phyloP scores from a whole-genome alignment of 495 filamentous ascomycete species.

The Neurospora sp. region DNA sequence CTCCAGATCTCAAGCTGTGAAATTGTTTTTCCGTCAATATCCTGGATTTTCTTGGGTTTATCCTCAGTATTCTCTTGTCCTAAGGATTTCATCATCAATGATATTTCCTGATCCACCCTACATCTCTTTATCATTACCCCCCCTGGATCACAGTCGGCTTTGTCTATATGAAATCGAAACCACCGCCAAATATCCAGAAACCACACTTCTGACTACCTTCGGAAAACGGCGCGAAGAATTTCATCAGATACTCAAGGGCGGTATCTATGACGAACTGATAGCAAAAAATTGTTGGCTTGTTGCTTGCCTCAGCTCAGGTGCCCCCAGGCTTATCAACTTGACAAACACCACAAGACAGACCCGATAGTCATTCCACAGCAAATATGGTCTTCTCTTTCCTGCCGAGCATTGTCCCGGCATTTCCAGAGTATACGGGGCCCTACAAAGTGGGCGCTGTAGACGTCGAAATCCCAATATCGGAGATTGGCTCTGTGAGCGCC shows the following conservation, averaged over 20 bases:
- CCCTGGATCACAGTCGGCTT: not conserved
- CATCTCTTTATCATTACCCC: not conserved
- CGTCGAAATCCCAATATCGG: slow-evolving; percentile 57
- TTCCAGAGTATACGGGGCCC: slow-evolving; percentile 60
- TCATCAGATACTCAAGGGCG: not conserved
- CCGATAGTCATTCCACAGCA: not conserved
- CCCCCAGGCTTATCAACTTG: not conserved
- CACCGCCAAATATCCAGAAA: not conserved
- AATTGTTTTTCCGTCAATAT: not conserved
- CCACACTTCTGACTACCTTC: not conserved
- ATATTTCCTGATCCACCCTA: not conserved
- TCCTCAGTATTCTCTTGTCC: not conserved
- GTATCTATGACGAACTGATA: not conserved
- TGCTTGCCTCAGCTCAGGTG: not conserved
- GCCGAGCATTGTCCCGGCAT: slow-evolving; percentile 41
- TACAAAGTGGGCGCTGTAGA: slow-evolving; percentile 66
- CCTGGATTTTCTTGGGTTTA: not conserved
- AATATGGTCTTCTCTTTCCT: slow-evolving; percentile 12
- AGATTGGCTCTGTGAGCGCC: slow-evolving; percentile 42
- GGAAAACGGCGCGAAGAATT: not conserved
- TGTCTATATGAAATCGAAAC: not conserved
- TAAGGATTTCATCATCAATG: not conserved
- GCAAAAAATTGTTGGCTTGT: not conserved
- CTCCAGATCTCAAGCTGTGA: not conserved
- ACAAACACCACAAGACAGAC: not conserved